Conservation (phyloP, 164 flowering plant species). For the Kalanchoe fedtschenkoi region DNA sequence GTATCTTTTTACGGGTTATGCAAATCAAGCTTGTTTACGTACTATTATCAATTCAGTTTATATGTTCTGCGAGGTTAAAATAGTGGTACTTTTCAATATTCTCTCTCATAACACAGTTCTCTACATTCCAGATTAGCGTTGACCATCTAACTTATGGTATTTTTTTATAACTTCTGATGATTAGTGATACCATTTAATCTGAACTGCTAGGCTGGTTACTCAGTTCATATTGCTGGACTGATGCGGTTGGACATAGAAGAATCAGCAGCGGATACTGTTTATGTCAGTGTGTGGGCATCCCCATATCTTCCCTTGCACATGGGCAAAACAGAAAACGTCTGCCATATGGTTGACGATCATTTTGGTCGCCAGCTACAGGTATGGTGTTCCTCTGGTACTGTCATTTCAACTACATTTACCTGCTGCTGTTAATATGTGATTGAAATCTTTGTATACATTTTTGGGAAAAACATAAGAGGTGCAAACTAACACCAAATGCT, state of each 20-base stretch:
- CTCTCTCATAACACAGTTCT: not conserved
- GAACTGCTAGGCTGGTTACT: constrained; percentile 59
- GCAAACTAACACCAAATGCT: no score
- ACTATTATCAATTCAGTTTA: not conserved
- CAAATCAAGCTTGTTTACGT: not conserved
- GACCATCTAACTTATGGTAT: not conserved
- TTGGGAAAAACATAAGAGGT: no score
- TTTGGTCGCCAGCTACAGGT: constrained; percentile 90
- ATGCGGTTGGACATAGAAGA: constrained; percentile 70
- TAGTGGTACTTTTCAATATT: not conserved
- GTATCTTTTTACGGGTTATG: no score
- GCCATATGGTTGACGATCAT: constrained; percentile 59
- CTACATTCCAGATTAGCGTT: no score
- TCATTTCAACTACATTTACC: not conserved
- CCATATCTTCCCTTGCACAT: constrained; percentile 83
- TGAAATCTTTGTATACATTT: not conserved
- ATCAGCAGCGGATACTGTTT: constrained; percentile 24
- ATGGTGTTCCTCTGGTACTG: constrained; percentile 1
- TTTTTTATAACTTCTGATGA: not conserved
- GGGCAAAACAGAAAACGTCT: constrained; percentile 76
- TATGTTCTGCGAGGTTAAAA: not conserved
- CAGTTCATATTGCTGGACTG: constrained; percentile 89
- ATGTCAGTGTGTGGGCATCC: constrained; percentile 82
- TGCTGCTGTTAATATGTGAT: not conserved
- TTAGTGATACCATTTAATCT: constrained; percentile 6